A percentile compares a stretch with the other conserved stretches of the same genome.
These are phyloP conservation scores for Berberis vulgaris DNA, from an alignment of 164 flowering plant genomes.

Conservation along the genomic window DNA sequence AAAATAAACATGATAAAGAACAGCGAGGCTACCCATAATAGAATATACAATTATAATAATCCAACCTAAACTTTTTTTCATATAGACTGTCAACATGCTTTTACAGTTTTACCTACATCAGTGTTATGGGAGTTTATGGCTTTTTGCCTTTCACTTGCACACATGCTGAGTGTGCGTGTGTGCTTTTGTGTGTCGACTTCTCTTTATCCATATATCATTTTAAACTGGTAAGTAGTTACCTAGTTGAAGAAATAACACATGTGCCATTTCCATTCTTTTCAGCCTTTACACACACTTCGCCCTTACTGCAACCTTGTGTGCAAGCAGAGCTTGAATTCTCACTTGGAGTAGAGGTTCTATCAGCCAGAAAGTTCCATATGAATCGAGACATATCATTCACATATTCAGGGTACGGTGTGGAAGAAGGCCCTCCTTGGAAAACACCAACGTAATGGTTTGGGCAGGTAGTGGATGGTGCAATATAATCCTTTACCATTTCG, in stretches of 20 bases:
- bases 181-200: background rate
- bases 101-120: no score
- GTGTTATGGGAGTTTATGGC: no score
- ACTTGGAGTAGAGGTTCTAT: constrained; percentile 47
- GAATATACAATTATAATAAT: no score
- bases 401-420: constrained; percentile 35
- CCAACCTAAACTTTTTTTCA: no score
- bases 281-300: constrained; percentile 53
- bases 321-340: constrained; percentile 39
- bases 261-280: constrained; percentile 60
- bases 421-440: constrained; percentile 54
- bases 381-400: constrained; percentile 68
- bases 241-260: constrained; percentile 76
- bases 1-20: no score
- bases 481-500: constrained; percentile 57
- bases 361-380: constrained; percentile 84
- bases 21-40: no score
- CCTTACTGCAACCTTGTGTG: constrained; percentile 45
- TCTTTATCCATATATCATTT: background rate
- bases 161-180: no score
- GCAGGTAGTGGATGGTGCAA: constrained; percentile 46
- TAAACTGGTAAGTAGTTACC: constrained; percentile 29
- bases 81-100: no score
- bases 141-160: no score
- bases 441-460: constrained; percentile 93